Base-by-base conservation (phyloP, 345 rosid genomes). In the Firmiana major region DNA sequence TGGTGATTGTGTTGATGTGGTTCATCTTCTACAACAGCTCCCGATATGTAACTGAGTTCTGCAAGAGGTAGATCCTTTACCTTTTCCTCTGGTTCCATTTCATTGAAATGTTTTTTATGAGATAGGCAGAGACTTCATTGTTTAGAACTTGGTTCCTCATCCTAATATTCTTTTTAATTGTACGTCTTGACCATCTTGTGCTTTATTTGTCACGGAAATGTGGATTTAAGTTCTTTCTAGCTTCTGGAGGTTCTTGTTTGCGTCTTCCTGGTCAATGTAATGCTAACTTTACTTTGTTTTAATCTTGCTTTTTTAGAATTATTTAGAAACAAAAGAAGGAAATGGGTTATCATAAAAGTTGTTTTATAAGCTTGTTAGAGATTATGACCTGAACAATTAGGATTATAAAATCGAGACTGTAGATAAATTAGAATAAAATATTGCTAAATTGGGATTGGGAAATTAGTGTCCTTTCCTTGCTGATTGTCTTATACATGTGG, bases 1-100 rank as follows among this genome's bases (percentile, higher is more conserved):
- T 95, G 98, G 89, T 95, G 84, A 38, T 93, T 22, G 92, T 94
- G 51, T 80, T 94, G 89, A 83, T 94, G 91, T 94, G 97, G 95
- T 94, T 93, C 74, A 68, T 94, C 49, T 71, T 89, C 77, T 89
- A 90, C 88, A 94, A 94, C 57, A 84, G 94, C 22, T 90, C 92
- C 0, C 87, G 88, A 75, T 87, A 86, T 80, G 83, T 86, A n/a
- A 87, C 89, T 2, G 93, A 85, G 34, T 83, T 94, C 69, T 87
- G 79, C 87, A 80, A 86, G 81, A 90, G 97, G 97, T 91, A 88
- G 57, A 19, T 69, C 26, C 67, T 24, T 67, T 53, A 17, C 34
- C 57, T 48, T 64, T 71, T 26, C 31, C 65, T 77, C 16, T 78
- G 24, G 38, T 60, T 79, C 34, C 59, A 36, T 85, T 64, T 57